These are phyloP conservation scores for Trichoderma brevicompactum DNA, from an alignment of 2,329 filamentous ascomycete species.

Conservation along the genomic window DNA sequence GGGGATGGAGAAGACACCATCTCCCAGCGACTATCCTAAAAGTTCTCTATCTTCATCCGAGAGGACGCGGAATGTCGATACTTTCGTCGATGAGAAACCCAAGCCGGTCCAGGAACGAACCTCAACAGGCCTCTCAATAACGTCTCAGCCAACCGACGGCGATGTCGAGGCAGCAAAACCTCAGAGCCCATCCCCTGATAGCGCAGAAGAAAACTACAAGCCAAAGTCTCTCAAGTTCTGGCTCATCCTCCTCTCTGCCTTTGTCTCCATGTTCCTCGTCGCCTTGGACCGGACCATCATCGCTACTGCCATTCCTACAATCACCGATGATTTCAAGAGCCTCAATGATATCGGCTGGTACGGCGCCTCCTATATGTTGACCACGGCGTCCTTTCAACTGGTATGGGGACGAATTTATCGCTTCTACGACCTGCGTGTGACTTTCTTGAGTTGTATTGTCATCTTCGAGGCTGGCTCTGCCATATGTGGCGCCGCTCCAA, in stretches of 20 bases:
- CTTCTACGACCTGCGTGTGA: conserved; percentile 56
- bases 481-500: conserved; percentile 59
- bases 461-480: conserved; percentile 60
- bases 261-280: conserved; percentile 60
- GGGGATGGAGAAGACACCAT: background rate
- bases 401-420: conserved; percentile 60
- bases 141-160: conserved; percentile 1
- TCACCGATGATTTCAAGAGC: conserved; percentile 61
- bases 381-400: conserved; percentile 58
- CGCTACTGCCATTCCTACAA: conserved; percentile 58
- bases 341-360: conserved; percentile 68
- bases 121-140: background rate
- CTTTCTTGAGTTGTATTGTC: conserved; percentile 53
- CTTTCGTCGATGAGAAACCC: background rate
- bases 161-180: conserved; percentile 31
- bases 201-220: conserved; percentile 51
- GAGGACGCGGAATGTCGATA: background rate
- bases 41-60: conserved; percentile 17
- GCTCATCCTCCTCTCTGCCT: conserved; percentile 58
- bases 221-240: conserved; percentile 60
- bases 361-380: conserved; percentile 64
- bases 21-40: background rate
- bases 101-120: background rate
- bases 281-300: conserved; percentile 63
- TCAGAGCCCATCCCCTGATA: conserved; percentile 33